Conservation (phyloP, 2,329 filamentous ascomycete species). For the Fusarium sp. region DNA sequence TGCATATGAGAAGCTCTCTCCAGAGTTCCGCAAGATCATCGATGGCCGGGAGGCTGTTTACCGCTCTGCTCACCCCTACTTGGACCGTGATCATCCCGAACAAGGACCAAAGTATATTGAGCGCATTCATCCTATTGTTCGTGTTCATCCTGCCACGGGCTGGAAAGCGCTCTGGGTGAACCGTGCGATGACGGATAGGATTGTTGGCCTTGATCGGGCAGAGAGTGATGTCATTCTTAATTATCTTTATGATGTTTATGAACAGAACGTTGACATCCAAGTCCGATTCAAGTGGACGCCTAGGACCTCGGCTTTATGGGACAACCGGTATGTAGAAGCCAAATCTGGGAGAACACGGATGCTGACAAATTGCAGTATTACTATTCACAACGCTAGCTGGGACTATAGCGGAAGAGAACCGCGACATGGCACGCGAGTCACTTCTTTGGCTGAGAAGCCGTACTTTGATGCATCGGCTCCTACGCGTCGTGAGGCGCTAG, state of each 20-base stretch:
- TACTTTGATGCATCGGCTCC: constrained; percentile 73
- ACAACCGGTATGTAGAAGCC: constrained; percentile 61
- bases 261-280: constrained; percentile 77
- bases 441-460: constrained; percentile 76
- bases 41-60: constrained; percentile 75
- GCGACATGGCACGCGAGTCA: constrained; percentile 78
- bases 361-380: constrained; percentile 57
- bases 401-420: constrained; percentile 75
- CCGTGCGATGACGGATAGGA: constrained; percentile 72
- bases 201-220: constrained; percentile 74
- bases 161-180: constrained; percentile 82
- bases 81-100: constrained; percentile 70
- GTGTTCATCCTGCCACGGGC: constrained; percentile 77
- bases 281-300: constrained; percentile 78
- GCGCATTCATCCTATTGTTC: constrained; percentile 73
- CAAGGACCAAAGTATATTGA: constrained; percentile 74
- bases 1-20: constrained; percentile 78
- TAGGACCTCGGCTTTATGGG: constrained; percentile 74
- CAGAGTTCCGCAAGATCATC: constrained; percentile 75
- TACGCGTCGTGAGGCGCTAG: constrained; percentile 73
- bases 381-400: constrained; percentile 80
- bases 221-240: constrained; percentile 75
- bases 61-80: constrained; percentile 71
- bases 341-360: too few species aligned
- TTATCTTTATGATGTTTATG: constrained; percentile 75